Evolutionary conservation across 2,329 filamentous ascomycete genomes (phyloP).

Genomic region (Drechslerella coelobrocha): DNA sequence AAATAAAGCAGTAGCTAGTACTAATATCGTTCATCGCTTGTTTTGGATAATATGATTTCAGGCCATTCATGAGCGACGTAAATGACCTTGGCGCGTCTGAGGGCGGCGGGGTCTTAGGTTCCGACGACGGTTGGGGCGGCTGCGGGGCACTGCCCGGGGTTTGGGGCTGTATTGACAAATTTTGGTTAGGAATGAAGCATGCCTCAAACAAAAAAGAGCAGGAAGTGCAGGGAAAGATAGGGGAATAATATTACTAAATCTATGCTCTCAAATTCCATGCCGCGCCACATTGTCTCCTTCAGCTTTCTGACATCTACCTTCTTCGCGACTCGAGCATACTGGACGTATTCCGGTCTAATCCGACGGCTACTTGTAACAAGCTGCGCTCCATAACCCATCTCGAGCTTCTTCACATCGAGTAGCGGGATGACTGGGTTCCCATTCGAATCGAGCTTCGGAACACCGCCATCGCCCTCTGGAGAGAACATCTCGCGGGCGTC

Average conservation of each 20-base stretch:
- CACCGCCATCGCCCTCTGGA: slow-evolving; percentile 65
- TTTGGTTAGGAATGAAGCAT: no score
- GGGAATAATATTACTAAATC: slow-evolving; percentile 27
- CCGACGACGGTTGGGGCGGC: slow-evolving; percentile 58
- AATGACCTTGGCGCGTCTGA: slow-evolving; percentile 66
- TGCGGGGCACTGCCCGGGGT: slow-evolving; percentile 53
- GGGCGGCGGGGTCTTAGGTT: slow-evolving; percentile 56
- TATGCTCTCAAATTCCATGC: slow-evolving; percentile 65
- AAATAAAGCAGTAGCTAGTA: slow-evolving; percentile 92
- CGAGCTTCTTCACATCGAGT: slow-evolving; percentile 34
- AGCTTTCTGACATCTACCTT: slow-evolving; percentile 73
- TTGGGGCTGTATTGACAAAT: no score
- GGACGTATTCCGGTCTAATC: slow-evolving; percentile 71
- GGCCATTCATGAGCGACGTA: slow-evolving; percentile 86
- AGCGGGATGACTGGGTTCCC: slow-evolving; percentile 43
- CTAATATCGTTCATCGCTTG: slow-evolving; percentile 91
- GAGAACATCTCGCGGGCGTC: slow-evolving; percentile 82
- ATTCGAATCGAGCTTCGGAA: slow-evolving; percentile 57
- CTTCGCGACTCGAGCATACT: slow-evolving; percentile 73
- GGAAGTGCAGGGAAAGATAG: not conserved
- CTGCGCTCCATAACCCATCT: slow-evolving; percentile 66
- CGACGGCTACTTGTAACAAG: slow-evolving; percentile 69
- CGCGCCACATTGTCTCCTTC: slow-evolving; percentile 75
- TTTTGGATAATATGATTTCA: slow-evolving; percentile 85
- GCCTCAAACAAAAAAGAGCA: not conserved